Percentiles rank a stretch among this genome's conserved stretches.
Conservation (phyloP, 768 basidiomycete genomes). For the Suillus discolor region DNA sequence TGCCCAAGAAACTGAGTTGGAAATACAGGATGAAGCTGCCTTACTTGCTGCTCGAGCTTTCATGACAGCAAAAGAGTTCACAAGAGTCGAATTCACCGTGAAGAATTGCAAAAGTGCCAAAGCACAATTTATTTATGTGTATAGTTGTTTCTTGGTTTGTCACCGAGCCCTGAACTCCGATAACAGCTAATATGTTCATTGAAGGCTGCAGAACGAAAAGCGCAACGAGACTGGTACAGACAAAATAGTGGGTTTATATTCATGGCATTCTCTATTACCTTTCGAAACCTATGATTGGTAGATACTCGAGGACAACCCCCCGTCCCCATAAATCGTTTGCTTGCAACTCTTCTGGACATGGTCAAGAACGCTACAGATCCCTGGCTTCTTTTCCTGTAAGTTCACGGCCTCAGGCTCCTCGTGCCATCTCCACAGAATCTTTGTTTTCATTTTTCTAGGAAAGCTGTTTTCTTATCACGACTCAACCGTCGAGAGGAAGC, state of each 20-base stretch:
- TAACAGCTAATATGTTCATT: slow-evolving; percentile 9
- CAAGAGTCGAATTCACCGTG: slow-evolving; percentile 69
- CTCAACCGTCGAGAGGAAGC: slow-evolving; percentile 83
- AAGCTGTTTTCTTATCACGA: slow-evolving; percentile 81
- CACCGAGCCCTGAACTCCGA: slow-evolving; percentile 4
- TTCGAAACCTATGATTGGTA: slow-evolving; percentile 26
- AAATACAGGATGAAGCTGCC: slow-evolving; percentile 69
- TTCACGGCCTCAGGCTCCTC: slow-evolving; percentile 9
- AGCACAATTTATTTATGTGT: slow-evolving; percentile 75
- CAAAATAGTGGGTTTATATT: slow-evolving; percentile 58
- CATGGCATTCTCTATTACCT: background rate
- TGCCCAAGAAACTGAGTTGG: slow-evolving; percentile 46
- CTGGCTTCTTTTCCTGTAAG: slow-evolving; percentile 84
- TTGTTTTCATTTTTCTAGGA: slow-evolving; percentile 46
- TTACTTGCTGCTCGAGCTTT: slow-evolving; percentile 72
- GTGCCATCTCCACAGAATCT: slow-evolving; percentile 3
- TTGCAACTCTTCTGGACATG: slow-evolving; percentile 59
- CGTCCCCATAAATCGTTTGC: slow-evolving; percentile 60
- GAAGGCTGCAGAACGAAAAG: slow-evolving; percentile 83
- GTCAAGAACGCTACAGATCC: slow-evolving; percentile 69
- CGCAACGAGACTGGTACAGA: slow-evolving; percentile 85
- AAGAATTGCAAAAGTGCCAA: slow-evolving; percentile 67
- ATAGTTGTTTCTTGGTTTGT: slow-evolving; percentile 86
- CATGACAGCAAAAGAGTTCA: slow-evolving; percentile 77
- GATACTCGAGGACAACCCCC: slow-evolving; percentile 73